Percentiles rank a stretch among this genome's conserved stretches.
phyloP scores from a whole-genome alignment of 2,329 filamentous ascomycete species.

The Colletotrichum brevisporum region DNA sequence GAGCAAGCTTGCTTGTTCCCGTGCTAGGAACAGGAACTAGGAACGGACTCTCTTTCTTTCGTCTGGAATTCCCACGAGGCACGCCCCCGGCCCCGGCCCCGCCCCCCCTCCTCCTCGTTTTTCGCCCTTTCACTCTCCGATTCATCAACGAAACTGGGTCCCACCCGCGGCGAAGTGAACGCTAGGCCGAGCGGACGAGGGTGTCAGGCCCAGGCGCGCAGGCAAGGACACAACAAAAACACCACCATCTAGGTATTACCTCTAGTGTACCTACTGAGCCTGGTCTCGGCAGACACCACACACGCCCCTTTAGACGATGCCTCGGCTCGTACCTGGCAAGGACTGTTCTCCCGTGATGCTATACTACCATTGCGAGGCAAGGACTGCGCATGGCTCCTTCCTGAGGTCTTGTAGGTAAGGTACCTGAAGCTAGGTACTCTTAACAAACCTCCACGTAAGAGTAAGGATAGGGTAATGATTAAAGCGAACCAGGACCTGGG shows the following conservation, averaged over 20 bases:
- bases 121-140: conserved; percentile 24
- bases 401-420: too few relatives aligned
- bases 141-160: conserved; percentile 36
- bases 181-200: conserved; percentile 22
- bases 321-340: background rate
- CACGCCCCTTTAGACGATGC: conserved; percentile 20
- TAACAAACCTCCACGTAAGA: background rate
- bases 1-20: too few relatives aligned
- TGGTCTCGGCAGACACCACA: background rate
- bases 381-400: too few relatives aligned
- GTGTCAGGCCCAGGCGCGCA: background rate
- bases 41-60: conserved; percentile 40
- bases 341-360: background rate
- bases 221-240: too few relatives aligned
- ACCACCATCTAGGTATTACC: too few relatives aligned
- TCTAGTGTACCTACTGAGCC: background rate
- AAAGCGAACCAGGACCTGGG: conserved; percentile 21
- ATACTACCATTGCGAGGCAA: too few relatives aligned
- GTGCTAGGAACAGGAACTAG: conserved; percentile 12
- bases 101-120: conserved; percentile 19
- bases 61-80: conserved; percentile 38
- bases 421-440: too few relatives aligned
- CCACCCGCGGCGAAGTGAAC: conserved; percentile 14
- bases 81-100: conserved; percentile 23
- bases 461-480: conserved; percentile 31